phyloP scores from a whole-genome alignment of 805 yeast genomes.

The Nakazawaea pomicola region DNA sequence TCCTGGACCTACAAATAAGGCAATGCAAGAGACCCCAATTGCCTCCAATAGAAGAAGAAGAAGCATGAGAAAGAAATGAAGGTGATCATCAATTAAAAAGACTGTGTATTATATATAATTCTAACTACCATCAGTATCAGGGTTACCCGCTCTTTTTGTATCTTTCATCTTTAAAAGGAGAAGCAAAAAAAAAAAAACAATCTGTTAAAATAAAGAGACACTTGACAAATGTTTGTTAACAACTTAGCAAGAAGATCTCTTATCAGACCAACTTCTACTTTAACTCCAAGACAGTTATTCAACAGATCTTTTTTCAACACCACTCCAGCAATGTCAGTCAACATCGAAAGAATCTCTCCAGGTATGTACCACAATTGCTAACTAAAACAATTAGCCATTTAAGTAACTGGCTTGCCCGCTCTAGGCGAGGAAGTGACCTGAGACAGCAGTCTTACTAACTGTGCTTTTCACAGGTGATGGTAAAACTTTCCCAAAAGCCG shows the following conservation, averaged over 20 bases:
- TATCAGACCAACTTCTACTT: slow-evolving; percentile 7
- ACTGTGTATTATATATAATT: too few species aligned
- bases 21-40: slow-evolving; percentile 8
- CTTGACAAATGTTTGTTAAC: slow-evolving; percentile 5
- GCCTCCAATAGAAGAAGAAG: slow-evolving; percentile 9
- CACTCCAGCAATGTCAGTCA: slow-evolving; percentile 12
- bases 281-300: background rate
- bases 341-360: slow-evolving; percentile 16
- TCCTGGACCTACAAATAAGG: background rate
- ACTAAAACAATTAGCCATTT: too few species aligned
- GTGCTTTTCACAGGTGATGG: slow-evolving; percentile 70
- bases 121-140: too few species aligned
- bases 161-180: background rate
- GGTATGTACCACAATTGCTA: slow-evolving; percentile 11
- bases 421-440: background rate
- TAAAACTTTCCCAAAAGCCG: slow-evolving; percentile 75
- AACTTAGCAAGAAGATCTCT: slow-evolving; percentile 9
- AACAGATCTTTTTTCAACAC: slow-evolving; percentile 13
- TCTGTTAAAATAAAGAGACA: background rate
- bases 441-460: slow-evolving; percentile 1
- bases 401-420: too few species aligned
- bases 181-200: background rate
- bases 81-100: too few species aligned
- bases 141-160: background rate
- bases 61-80: slow-evolving; percentile 11